These are phyloP conservation scores for Syzygium jambos DNA, from an alignment of 345 rosid genomes.

Conservation along the genomic window DNA sequence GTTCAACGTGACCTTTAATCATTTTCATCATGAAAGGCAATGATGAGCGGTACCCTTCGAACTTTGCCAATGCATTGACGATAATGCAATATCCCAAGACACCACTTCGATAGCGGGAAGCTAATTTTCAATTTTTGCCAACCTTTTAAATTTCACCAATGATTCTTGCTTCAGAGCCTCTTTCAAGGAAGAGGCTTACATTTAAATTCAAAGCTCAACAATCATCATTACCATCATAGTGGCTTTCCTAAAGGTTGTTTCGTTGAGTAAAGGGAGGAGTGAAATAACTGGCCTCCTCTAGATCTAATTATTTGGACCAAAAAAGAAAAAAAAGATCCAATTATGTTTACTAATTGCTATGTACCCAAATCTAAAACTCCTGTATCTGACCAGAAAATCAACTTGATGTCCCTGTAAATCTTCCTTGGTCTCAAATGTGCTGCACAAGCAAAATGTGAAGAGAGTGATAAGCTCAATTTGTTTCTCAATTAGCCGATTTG, in stretches of 20 bases:
- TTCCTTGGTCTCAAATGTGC: not conserved
- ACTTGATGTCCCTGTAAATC: not conserved
- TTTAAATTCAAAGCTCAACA: slow-evolving; percentile 13
- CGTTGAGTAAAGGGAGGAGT: not conserved
- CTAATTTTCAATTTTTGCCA: not conserved
- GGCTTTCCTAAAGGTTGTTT: not conserved
- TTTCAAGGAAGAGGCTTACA: slow-evolving; percentile 1
- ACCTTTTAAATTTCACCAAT: not conserved
- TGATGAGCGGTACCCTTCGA: not conserved
- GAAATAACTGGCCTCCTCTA: not conserved
- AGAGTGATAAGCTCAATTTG: not conserved
- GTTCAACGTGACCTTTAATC: not conserved
- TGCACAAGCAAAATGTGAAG: not conserved
- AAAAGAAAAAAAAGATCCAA: not conserved
- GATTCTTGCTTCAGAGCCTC: slow-evolving; percentile 1
- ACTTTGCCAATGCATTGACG: not conserved
- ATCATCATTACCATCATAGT: slow-evolving; percentile 9
- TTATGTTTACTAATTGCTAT: not conserved
- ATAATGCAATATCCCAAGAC: not conserved
- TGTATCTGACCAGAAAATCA: no score
- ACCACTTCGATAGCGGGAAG: not conserved
- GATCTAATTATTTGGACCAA: not conserved
- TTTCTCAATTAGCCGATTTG: not conserved
- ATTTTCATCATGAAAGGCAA: not conserved
- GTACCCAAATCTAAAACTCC: no score